These are phyloP conservation scores for Teunomyces barrocoloradensis DNA, from an alignment of 805 yeast species.

Conservation along the genomic window DNA sequence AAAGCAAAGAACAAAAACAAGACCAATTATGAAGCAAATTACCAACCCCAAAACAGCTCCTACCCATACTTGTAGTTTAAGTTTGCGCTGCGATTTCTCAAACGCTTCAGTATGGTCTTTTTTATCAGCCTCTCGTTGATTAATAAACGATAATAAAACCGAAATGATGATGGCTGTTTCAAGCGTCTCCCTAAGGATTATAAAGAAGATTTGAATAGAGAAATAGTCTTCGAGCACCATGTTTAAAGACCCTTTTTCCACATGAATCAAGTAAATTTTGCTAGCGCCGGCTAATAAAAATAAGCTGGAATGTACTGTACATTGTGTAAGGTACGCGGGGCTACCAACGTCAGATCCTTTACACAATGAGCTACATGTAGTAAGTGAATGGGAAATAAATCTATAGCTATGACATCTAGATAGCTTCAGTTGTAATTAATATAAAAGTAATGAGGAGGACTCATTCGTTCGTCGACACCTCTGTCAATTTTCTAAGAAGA, in stretches of 20 bases:
- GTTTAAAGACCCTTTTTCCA: neutral
- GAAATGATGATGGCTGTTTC: constrained; percentile 31
- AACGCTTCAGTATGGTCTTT: constrained; percentile 1
- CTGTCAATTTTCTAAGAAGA: neutral
- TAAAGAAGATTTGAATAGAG: constrained; percentile 29
- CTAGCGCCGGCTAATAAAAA: neutral
- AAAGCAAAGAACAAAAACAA: constrained; percentile 64
- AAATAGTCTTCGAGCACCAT: constrained; percentile 15
- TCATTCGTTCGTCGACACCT: too few species aligned
- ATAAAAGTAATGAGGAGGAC: neutral
- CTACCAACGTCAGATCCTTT: neutral
- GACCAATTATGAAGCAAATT: constrained; percentile 71
- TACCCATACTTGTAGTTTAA: constrained; percentile 72
- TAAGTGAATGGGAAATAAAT: neutral
- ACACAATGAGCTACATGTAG: neutral
- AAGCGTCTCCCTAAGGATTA: constrained; percentile 26
- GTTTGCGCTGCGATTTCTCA: constrained; percentile 11
- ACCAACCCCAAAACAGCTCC: constrained; percentile 75
- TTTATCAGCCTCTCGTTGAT: constrained; percentile 13
- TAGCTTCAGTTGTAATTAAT: neutral
- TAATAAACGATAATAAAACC: constrained; percentile 27
- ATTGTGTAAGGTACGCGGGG: neutral
- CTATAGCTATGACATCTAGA: neutral
- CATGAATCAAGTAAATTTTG: neutral
- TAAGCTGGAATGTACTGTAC: neutral